Percentiles rank a stretch among this genome's conserved stretches.
Evolutionary conservation across 2,329 filamentous ascomycete species (phyloP).

Genomic region (Microthyrium microscopicum): DNA sequence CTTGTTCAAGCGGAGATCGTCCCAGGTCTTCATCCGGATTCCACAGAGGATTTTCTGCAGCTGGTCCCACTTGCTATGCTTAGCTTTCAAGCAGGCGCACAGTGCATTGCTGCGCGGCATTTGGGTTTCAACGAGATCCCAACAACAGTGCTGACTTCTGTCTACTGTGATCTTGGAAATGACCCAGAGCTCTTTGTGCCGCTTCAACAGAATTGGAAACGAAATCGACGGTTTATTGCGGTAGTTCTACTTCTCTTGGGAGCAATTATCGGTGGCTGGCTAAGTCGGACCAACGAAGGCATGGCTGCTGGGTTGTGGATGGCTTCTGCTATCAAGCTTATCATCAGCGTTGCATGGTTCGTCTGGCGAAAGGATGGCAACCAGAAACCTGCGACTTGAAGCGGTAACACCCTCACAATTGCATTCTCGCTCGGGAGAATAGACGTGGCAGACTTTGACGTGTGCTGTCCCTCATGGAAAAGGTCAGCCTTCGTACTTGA

Average conservation of each 20-base stretch:
- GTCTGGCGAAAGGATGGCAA: neutral
- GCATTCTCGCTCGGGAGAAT: too few relatives aligned
- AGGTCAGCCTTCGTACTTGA: too few relatives aligned
- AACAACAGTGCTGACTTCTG: slow-evolving; percentile 36
- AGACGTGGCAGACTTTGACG: too few relatives aligned
- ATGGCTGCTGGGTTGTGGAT: slow-evolving; percentile 30
- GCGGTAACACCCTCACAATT: too few relatives aligned
- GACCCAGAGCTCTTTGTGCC: slow-evolving; percentile 31
- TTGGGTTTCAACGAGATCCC: slow-evolving; percentile 38
- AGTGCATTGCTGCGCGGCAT: slow-evolving; percentile 34
- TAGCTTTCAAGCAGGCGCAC: slow-evolving; percentile 36
- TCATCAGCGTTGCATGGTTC: slow-evolving; percentile 16
- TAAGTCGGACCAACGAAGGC: slow-evolving; percentile 25
- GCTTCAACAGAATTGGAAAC: slow-evolving; percentile 27
- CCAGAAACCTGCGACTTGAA: too few relatives aligned
- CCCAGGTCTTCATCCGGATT: slow-evolving; percentile 23
- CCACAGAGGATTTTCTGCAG: slow-evolving; percentile 8
- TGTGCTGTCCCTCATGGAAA: too few relatives aligned
- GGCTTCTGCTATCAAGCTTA: slow-evolving; percentile 27
- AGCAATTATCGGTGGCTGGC: slow-evolving; percentile 32
- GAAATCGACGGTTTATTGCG: slow-evolving; percentile 30
- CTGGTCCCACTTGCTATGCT: slow-evolving; percentile 26
- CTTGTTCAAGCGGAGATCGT: slow-evolving; percentile 24
- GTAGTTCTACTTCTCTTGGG: slow-evolving; percentile 31
- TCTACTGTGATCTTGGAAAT: slow-evolving; percentile 37